Percentiles rank a stretch among this genome's conserved stretches.
Conservation (phyloP, 169 alveolate genomes). For the Neospora caninum region DNA sequence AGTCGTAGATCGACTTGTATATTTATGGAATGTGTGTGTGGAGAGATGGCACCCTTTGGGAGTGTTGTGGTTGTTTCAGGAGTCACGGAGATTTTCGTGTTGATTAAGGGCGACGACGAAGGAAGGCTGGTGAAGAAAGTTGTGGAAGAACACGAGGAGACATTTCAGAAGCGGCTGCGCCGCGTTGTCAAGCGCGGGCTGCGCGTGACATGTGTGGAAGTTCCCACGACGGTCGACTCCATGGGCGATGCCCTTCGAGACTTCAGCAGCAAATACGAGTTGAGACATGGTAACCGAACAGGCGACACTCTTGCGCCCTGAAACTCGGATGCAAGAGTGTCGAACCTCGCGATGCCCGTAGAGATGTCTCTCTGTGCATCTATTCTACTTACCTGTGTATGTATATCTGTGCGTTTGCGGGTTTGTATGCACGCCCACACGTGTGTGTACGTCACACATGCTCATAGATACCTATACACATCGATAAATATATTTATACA, state of each 20-base stretch:
- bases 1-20: background rate
- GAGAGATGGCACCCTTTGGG: background rate
- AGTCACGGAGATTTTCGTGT: background rate
- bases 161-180: slow-evolving; percentile 15
- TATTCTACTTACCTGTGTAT: too few species aligned
- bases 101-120: slow-evolving; percentile 8
- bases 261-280: background rate
- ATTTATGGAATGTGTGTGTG: background rate
- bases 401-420: too few species aligned
- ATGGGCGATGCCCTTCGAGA: slow-evolving; percentile 31
- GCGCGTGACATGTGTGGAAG: background rate
- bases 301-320: too few species aligned
- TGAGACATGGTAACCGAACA: background rate
- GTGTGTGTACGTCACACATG: background rate
- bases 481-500: background rate
- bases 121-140: background rate
- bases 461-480: background rate
- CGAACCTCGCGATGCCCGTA: too few species aligned
- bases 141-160: background rate
- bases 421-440: background rate
- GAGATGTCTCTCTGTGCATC: too few species aligned
- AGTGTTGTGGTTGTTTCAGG: background rate
- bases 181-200: slow-evolving; percentile 1
- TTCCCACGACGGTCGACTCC: background rate
- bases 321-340: too few species aligned